A percentile compares a stretch with the other conserved stretches of the same genome.
phyloP scores from a whole-genome alignment of 805 yeast genomes.

The Myxozyma melibiosi region DNA sequence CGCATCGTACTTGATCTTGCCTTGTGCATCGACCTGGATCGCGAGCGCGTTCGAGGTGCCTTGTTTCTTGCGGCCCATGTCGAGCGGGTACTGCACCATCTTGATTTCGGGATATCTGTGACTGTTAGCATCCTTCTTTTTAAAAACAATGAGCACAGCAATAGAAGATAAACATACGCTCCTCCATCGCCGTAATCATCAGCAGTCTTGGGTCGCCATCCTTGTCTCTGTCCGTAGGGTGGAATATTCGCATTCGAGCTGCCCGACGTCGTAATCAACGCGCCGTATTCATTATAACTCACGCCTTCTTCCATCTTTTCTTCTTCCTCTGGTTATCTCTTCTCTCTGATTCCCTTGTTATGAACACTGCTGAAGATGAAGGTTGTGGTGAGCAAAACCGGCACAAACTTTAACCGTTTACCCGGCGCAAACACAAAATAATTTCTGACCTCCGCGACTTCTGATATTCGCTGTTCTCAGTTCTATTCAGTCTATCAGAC shows the following conservation, averaged over 20 bases:
- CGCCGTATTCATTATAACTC: slow-evolving; percentile 23
- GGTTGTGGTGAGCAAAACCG: too few species aligned
- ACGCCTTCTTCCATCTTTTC: slow-evolving; percentile 3
- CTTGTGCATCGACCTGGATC: slow-evolving; percentile 38
- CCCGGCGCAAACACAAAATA: too few species aligned
- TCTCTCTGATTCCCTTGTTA: too few species aligned
- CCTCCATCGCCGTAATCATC: slow-evolving; percentile 44
- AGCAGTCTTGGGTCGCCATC: slow-evolving; percentile 37
- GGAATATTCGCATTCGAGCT: slow-evolving; percentile 23
- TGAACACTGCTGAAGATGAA: too few species aligned
- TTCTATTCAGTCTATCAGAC: too few species aligned
- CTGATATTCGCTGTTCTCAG: too few species aligned
- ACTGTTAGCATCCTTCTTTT: neutral
- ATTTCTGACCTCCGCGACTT: too few species aligned
- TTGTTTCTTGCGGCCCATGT: slow-evolving; percentile 37
- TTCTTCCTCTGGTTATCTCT: too few species aligned
- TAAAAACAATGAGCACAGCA: neutral
- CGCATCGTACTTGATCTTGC: slow-evolving; percentile 40
- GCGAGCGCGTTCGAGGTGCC: slow-evolving; percentile 37
- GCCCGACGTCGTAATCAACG: slow-evolving; percentile 4
- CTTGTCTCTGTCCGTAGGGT: slow-evolving; percentile 37
- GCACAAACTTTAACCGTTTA: too few species aligned
- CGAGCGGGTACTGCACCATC: slow-evolving; percentile 42
- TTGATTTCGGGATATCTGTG: slow-evolving; percentile 40
- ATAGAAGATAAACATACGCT: slow-evolving; percentile 33